A percentile compares a stretch with the other conserved stretches of the same genome.
phyloP scores from a whole-genome alignment of 228 moss, liverwort and hornwort genomes.

The Sphagnum magellanicum region DNA sequence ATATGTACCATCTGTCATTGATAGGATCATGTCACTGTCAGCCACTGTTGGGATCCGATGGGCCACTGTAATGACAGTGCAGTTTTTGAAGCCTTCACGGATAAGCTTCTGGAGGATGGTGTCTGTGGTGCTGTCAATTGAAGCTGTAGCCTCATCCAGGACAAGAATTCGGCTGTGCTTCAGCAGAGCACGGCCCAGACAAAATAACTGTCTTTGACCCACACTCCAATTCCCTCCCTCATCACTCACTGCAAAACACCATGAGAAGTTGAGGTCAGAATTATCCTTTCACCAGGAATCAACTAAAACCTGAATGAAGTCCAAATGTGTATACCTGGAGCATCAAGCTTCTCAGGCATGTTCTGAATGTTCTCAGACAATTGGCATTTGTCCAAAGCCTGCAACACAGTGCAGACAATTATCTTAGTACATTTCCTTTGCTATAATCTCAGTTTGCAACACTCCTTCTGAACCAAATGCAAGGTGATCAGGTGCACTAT shows the following conservation, averaged over 20 bases:
- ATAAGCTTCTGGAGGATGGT: conserved; percentile 36
- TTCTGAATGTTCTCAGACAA: conserved; percentile 22
- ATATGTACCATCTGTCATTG: conserved; percentile 24
- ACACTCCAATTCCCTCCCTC: conserved; percentile 58
- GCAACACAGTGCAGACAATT: conserved; percentile 1
- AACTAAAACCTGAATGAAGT: background rate
- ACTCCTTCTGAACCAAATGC: background rate
- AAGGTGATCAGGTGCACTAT: background rate
- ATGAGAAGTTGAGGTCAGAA: background rate
- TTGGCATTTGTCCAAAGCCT: conserved; percentile 47
- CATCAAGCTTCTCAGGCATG: conserved; percentile 34
- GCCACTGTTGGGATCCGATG: conserved; percentile 54
- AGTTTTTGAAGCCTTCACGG: conserved; percentile 33
- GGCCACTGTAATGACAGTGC: conserved; percentile 45
- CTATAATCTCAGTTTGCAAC: background rate
- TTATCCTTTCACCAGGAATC: background rate
- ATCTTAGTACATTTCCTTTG: background rate
- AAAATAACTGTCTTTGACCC: conserved; percentile 49
- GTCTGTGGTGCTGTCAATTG: conserved; percentile 38
- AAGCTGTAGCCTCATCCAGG: conserved; percentile 51
- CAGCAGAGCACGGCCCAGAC: conserved; percentile 38
- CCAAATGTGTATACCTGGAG: conserved; percentile 24
- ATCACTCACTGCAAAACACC: conserved; percentile 28
- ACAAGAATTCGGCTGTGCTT: conserved; percentile 47
- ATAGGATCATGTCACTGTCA: conserved; percentile 41